These are phyloP conservation scores for Casaregolazyma lundiana DNA, from an alignment of 1,139 yeast species.

Conservation along the genomic window DNA sequence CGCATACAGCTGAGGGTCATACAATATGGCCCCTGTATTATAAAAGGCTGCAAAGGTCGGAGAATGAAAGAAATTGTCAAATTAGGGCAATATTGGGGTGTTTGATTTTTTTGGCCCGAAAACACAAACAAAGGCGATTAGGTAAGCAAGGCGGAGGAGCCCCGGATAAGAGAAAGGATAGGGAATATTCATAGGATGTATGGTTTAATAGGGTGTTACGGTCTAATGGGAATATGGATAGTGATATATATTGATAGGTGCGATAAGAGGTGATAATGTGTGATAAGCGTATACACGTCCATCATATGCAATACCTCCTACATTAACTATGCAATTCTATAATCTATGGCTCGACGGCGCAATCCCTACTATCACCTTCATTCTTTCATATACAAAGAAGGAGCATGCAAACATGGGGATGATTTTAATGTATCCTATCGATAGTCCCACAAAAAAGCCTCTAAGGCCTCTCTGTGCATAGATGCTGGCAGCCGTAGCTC, in stretches of 20 bases:
- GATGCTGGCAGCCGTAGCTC: conserved; percentile 43
- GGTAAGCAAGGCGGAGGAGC: too few species aligned
- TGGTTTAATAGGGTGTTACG: too few species aligned
- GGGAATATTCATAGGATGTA: neutral
- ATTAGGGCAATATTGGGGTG: neutral
- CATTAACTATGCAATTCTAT: too few species aligned
- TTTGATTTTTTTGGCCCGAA: neutral
- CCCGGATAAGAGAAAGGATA: neutral
- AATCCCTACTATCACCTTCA: conserved; percentile 64
- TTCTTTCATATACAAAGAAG: conserved; percentile 86
- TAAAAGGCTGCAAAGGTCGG: neutral
- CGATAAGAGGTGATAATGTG: too few species aligned
- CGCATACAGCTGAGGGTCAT: neutral
- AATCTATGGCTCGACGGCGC: neutral
- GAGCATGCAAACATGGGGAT: conserved; percentile 98
- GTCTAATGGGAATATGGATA: too few species aligned
- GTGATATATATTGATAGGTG: too few species aligned
- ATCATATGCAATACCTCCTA: too few species aligned
- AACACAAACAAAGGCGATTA: neutral
- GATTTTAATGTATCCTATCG: conserved; percentile 91
- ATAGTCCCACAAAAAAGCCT: conserved; percentile 90
- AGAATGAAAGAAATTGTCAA: neutral
- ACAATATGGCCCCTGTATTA: neutral
- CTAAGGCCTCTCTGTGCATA: conserved; percentile 56
- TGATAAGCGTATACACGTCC: too few species aligned